Conservation (phyloP, 2,329 filamentous ascomycete species). For the Neurospora crassa region DNA sequence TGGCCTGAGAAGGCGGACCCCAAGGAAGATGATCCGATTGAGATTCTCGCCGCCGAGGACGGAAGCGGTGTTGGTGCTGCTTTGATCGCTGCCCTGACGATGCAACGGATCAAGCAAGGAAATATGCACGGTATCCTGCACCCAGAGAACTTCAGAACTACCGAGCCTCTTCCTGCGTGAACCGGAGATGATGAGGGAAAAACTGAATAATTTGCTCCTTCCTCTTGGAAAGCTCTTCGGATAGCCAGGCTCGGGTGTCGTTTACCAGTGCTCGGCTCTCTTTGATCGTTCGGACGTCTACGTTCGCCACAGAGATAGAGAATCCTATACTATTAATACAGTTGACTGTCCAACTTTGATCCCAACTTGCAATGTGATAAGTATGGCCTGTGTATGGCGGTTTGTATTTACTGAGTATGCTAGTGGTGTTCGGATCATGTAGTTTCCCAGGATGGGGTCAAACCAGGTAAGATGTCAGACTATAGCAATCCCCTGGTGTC, state of each 20-base stretch:
- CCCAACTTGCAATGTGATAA: background rate
- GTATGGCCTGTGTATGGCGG: background rate
- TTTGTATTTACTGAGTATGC: background rate
- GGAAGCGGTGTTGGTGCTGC: conserved; percentile 95
- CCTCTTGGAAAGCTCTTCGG: background rate
- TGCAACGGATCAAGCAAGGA: conserved; percentile 54
- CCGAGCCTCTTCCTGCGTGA: background rate
- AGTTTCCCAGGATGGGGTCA: too few relatives aligned
- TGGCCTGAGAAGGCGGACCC: conserved; percentile 65
- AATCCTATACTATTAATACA: background rate
- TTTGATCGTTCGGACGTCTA: background rate
- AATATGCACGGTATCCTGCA: conserved; percentile 56
- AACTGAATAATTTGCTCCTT: background rate
- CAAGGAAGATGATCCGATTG: conserved; percentile 76
- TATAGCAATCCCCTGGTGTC: background rate
- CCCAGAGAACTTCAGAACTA: conserved; percentile 46
- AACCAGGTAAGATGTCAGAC: background rate
- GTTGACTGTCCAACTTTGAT: background rate
- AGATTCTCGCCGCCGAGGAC: conserved; percentile 85
- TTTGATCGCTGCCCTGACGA: conserved; percentile 69
- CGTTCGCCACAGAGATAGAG: background rate
- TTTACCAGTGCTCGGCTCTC: background rate
- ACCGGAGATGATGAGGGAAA: background rate
- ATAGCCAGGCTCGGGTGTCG: background rate
- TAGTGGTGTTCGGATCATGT: background rate